A percentile compares a stretch with the other conserved stretches of the same genome.
phyloP scores from a whole-genome alignment of 1,284 basidiomycete genomes.

The Ceraceosorus guamensis region DNA sequence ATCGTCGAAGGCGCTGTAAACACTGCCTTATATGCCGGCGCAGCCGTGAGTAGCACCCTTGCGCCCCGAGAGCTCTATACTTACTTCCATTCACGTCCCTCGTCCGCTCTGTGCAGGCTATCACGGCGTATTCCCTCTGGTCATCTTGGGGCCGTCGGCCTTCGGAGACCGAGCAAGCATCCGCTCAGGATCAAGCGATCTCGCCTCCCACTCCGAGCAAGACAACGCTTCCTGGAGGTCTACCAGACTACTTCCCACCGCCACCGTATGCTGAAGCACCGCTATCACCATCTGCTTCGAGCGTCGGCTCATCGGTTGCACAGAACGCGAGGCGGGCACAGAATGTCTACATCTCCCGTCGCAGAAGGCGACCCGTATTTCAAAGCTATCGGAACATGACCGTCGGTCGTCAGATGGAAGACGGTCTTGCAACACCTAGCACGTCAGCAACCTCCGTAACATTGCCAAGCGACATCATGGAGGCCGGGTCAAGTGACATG shows the following conservation, averaged over 20 bases:
- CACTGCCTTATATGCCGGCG: slow-evolving; percentile 30
- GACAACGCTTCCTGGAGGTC: neutral
- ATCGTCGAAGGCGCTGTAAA: slow-evolving; percentile 29
- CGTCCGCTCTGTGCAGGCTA: slow-evolving; percentile 8
- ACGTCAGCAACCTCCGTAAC: too few species aligned
- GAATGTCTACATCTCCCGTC: neutral
- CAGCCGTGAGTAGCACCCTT: slow-evolving; percentile 11
- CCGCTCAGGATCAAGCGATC: slow-evolving; percentile 16
- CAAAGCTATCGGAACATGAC: too few species aligned
- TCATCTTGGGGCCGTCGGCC: slow-evolving; percentile 18
- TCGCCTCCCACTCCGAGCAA: too few species aligned
- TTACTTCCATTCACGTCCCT: neutral
- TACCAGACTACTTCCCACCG: neutral
- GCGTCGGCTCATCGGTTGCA: neutral
- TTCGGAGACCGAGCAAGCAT: slow-evolving; percentile 11
- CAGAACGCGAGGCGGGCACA: neutral
- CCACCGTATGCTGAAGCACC: neutral
- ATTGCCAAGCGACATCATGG: neutral
- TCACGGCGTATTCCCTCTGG: slow-evolving; percentile 33
- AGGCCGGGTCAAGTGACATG: neutral
- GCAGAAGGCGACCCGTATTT: neutral
- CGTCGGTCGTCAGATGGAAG: neutral
- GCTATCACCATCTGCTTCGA: neutral
- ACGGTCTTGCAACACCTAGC: neutral
- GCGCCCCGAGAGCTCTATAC: neutral